Percentiles rank a stretch among this genome's conserved stretches.
phyloP scores from a whole-genome alignment of 495 filamentous ascomycete genomes.

The Trichocladium antarcticum region DNA sequence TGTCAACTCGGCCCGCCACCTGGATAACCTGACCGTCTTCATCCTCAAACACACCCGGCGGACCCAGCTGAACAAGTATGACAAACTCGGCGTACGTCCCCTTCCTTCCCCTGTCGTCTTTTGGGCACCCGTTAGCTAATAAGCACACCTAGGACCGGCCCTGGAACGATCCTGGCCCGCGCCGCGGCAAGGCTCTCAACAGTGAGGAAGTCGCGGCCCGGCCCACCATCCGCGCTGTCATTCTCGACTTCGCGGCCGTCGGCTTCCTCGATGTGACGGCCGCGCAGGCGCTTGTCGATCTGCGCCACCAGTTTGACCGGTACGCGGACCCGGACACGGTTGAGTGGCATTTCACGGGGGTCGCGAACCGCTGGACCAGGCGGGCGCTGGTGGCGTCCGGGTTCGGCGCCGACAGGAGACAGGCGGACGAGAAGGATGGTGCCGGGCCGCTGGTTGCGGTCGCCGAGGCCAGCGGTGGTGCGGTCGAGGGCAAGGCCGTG shows the following conservation, averaged over 20 bases:
- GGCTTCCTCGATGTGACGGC: constrained; percentile 41
- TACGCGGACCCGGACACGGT: constrained; percentile 39
- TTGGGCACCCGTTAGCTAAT: constrained; percentile 25
- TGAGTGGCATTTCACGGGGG: constrained; percentile 43
- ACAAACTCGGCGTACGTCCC: constrained; percentile 32
- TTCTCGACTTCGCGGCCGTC: constrained; percentile 41
- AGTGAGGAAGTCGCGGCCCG: constrained; percentile 23
- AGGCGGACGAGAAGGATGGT: background rate
- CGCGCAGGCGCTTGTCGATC: constrained; percentile 39
- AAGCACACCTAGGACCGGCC: constrained; percentile 37
- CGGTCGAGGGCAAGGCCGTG: background rate
- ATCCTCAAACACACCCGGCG: constrained; percentile 35
- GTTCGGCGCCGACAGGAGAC: constrained; percentile 27
- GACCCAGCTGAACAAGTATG: constrained; percentile 26
- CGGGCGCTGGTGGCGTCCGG: constrained; percentile 39
- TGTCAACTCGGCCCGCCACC: constrained; percentile 38
- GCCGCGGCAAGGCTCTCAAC: constrained; percentile 38
- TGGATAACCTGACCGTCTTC: constrained; percentile 36
- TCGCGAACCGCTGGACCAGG: constrained; percentile 40
- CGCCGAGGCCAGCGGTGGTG: background rate
- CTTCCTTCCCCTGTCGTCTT: constrained; percentile 31
- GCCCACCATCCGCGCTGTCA: constrained; percentile 37
- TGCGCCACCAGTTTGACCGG: constrained; percentile 38
- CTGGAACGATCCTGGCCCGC: constrained; percentile 86
- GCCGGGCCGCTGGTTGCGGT: constrained; percentile 16